Evolutionary conservation across 441 rosid genomes (phyloP).

Genomic region (Pelargonium australe): DNA sequence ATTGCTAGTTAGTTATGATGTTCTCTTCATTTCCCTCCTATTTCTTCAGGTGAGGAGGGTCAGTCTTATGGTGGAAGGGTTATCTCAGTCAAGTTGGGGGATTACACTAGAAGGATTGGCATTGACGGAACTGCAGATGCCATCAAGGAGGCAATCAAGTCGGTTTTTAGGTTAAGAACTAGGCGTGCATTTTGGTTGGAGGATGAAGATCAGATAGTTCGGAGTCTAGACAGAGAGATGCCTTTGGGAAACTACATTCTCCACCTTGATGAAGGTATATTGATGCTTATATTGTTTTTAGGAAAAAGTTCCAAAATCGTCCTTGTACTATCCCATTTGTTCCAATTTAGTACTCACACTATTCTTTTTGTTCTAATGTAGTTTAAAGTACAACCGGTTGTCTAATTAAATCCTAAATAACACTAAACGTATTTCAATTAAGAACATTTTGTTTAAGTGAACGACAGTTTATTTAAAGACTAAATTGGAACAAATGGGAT

Average conservation of each 20-base stretch:
- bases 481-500: too few relatives aligned
- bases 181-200: constrained; percentile 92
- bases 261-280: constrained; percentile 82
- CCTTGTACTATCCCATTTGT: not conserved
- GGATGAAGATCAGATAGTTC: constrained; percentile 81
- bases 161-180: constrained; percentile 77
- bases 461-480: too few relatives aligned
- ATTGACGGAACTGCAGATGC: constrained; percentile 79
- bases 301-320: not conserved
- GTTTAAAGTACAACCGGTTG: too few relatives aligned
- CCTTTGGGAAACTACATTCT: constrained; percentile 82
- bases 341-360: too few relatives aligned
- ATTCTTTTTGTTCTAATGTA: not conserved
- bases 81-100: constrained; percentile 80
- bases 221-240: constrained; percentile 88
- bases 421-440: too few relatives aligned
- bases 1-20: not conserved
- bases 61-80: constrained; percentile 77
- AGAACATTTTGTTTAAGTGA: too few relatives aligned
- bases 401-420: too few relatives aligned
- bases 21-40: not conserved
- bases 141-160: constrained; percentile 79
- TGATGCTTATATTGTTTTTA: not conserved
- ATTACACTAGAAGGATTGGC: constrained; percentile 86
- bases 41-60: constrained; percentile 41